A percentile compares a stretch with the other conserved stretches of the same genome.
Conservation (phyloP, 2,329 filamentous ascomycete species). For the Curvularia verruculosa region DNA sequence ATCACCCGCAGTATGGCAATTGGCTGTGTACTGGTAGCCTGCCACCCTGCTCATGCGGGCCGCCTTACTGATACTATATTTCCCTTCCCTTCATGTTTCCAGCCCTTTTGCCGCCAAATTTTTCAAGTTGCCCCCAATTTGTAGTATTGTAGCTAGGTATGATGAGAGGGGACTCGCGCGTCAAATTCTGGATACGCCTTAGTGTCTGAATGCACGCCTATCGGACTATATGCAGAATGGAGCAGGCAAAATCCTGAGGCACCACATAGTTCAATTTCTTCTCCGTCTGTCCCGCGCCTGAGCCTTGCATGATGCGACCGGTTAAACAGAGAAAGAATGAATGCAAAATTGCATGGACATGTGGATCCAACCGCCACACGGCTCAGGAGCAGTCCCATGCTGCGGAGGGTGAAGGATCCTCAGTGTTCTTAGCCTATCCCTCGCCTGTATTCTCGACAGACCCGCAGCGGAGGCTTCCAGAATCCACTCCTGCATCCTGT, state of each 20-base stretch:
- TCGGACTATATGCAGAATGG: conserved; percentile 7
- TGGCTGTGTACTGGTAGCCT: not conserved
- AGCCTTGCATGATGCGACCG: conserved; percentile 4
- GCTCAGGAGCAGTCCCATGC: conserved; percentile 7
- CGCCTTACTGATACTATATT: conserved; percentile 3
- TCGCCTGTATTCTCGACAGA: conserved; percentile 4
- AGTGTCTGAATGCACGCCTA: not conserved
- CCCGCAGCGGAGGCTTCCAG: conserved; percentile 9
- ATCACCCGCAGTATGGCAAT: conserved; percentile 11
- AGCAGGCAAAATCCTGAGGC: conserved; percentile 4
- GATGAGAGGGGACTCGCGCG: not conserved
- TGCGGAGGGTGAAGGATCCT: conserved; percentile 11
- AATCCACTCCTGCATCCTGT: not conserved
- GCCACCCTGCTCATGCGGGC: conserved; percentile 9
- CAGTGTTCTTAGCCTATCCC: conserved; percentile 11
- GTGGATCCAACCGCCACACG: conserved; percentile 12
- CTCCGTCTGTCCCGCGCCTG: not conserved
- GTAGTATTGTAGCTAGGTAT: conserved; percentile 1
- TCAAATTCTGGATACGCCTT: not conserved
- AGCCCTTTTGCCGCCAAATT: not conserved
- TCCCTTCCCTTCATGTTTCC: conserved; percentile 6
- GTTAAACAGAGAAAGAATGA: conserved; percentile 7
- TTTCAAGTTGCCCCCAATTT: not conserved
- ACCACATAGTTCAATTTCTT: not conserved
- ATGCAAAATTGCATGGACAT: not conserved